Conservation (phyloP, 2,329 filamentous ascomycete species). For the Corinectria fuckeliana region DNA sequence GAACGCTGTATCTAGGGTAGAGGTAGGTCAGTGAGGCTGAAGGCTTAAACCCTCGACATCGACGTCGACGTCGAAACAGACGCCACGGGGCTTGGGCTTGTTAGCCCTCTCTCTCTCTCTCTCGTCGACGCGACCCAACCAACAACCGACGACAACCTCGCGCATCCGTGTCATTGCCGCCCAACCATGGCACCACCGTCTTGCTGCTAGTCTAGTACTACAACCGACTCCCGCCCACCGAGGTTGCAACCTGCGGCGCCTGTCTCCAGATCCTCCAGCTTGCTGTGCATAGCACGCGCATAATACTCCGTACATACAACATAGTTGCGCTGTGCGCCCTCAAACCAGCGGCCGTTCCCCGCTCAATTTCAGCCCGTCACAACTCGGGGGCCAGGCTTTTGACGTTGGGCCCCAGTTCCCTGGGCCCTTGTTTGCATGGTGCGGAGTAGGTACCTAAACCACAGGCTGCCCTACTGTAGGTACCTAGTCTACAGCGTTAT, state of each 20-base stretch:
- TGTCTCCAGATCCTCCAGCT: background rate
- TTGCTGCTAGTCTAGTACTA: background rate
- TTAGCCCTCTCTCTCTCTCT: too few relatives aligned
- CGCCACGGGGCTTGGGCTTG: background rate
- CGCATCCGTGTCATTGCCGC: background rate
- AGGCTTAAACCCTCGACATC: background rate
- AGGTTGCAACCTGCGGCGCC: too few relatives aligned
- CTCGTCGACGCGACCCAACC: background rate
- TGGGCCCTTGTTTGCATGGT: background rate
- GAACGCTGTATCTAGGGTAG: background rate
- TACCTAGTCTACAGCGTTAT: too few relatives aligned
- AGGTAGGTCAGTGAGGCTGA: conserved; percentile 5
- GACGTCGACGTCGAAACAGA: background rate
- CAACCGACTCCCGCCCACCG: background rate
- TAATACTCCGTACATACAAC: background rate
- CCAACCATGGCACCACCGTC: background rate
- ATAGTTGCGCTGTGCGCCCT: conserved; percentile 30
- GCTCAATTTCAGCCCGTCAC: conserved; percentile 30
- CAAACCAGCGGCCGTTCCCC: conserved; percentile 38
- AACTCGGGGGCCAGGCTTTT: conserved; percentile 7
- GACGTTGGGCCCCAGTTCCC: conserved; percentile 13
- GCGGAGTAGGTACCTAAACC: conserved; percentile 2
- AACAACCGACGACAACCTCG: too few relatives aligned
- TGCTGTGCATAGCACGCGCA: too few relatives aligned
- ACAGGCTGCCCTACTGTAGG: background rate